Percentiles rank a stretch among this genome's conserved stretches.
Evolutionary conservation across 2,329 filamentous ascomycete species (phyloP).

Genomic region (Allantophomopsis cytisporea): DNA sequence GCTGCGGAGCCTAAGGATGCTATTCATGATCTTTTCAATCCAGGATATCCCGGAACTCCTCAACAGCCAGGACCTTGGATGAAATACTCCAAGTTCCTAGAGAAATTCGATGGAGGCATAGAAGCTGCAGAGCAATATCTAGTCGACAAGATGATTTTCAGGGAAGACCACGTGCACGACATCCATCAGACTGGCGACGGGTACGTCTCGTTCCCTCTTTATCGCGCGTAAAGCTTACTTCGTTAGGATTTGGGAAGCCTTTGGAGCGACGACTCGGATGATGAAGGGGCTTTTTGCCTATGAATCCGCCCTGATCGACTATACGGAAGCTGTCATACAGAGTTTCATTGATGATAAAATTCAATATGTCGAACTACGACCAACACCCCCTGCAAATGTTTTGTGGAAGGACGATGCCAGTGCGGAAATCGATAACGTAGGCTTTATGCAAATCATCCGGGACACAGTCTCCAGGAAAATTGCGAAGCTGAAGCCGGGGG

Average conservation of each 20-base stretch:
- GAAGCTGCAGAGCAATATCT: constrained; percentile 38
- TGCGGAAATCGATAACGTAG: constrained; percentile 34
- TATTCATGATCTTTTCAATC: constrained; percentile 32
- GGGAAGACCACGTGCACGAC: constrained; percentile 43
- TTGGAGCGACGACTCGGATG: constrained; percentile 55
- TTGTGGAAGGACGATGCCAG: constrained; percentile 44
- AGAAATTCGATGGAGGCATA: constrained; percentile 18
- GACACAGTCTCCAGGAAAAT: constrained; percentile 36
- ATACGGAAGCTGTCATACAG: constrained; percentile 44
- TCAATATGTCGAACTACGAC: constrained; percentile 58
- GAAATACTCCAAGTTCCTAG: constrained; percentile 28
- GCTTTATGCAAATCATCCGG: constrained; percentile 47
- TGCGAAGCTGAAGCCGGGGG: constrained; percentile 20
- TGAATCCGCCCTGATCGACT: constrained; percentile 43
- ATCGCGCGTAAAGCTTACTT: constrained; percentile 5
- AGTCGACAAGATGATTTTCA: constrained; percentile 45
- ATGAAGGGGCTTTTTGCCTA: constrained; percentile 64
- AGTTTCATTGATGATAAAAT: constrained; percentile 52
- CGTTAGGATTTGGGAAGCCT: constrained; percentile 39
- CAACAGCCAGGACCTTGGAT: constrained; percentile 25
- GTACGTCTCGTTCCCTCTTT: constrained; percentile 22
- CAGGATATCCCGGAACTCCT: constrained; percentile 21
- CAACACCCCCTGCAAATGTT: constrained; percentile 54
- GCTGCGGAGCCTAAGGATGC: constrained; percentile 10
- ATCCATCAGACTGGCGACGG: constrained; percentile 31